Percentiles rank a stretch among this genome's conserved stretches.
Evolutionary conservation across 805 yeast species (phyloP).

Genomic region (Kazachstania martiniae): DNA sequence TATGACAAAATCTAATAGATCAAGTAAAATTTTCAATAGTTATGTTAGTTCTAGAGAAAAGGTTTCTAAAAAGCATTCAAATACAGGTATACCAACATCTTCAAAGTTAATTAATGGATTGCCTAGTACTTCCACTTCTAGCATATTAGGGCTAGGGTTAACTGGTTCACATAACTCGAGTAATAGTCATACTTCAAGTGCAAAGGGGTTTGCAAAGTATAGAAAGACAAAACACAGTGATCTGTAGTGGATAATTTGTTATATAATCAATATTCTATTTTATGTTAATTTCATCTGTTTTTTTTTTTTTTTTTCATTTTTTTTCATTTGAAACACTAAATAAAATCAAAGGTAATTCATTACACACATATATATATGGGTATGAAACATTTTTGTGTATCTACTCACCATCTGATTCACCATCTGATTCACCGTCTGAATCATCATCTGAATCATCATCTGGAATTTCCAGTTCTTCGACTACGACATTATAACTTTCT

Average conservation of each 20-base stretch:
- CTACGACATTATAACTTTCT: constrained; percentile 49
- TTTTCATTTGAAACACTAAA: too few relatives aligned
- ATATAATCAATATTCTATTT: too few relatives aligned
- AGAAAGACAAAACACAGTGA: too few relatives aligned
- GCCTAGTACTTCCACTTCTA: constrained; percentile 15
- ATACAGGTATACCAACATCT: constrained; percentile 22
- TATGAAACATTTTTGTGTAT: too few relatives aligned
- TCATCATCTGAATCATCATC: constrained; percentile 25
- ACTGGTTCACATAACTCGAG: not conserved
- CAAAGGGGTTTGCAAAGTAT: too few relatives aligned
- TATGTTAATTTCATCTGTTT: too few relatives aligned
- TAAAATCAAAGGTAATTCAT: too few relatives aligned
- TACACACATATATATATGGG: too few relatives aligned
- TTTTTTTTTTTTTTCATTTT: too few relatives aligned
- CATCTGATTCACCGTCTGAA: constrained; percentile 7
- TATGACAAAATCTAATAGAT: constrained; percentile 2
- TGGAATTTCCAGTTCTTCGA: constrained; percentile 41
- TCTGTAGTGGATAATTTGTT: too few relatives aligned
- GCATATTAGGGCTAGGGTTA: constrained; percentile 10
- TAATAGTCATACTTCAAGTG: too few relatives aligned
- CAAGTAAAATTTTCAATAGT: constrained; percentile 26
- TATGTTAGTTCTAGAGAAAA: constrained; percentile 20
- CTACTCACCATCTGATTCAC: too few relatives aligned
- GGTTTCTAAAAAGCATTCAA: constrained; percentile 4
- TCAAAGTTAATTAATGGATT: constrained; percentile 28